Conservation (phyloP, 768 basidiomycete species). For the Tulasnella sp. region DNA sequence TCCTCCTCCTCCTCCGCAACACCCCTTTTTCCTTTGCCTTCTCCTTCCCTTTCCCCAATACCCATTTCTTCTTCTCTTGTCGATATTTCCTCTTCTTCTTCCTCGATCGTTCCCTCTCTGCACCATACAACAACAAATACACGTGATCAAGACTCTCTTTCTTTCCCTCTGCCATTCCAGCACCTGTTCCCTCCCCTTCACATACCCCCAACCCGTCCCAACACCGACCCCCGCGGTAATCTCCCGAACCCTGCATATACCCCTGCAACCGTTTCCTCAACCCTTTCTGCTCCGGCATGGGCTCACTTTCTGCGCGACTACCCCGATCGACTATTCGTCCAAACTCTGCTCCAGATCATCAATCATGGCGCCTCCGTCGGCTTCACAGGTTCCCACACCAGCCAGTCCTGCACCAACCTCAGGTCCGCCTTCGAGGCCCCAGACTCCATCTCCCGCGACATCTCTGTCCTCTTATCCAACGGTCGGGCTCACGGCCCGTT, state of each 20-base stretch:
- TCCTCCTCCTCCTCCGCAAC: not conserved
- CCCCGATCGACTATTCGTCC: conserved; percentile 9
- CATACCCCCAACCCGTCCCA: conserved; percentile 5
- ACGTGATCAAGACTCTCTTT: no score
- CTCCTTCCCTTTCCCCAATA: no score
- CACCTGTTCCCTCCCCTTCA: not conserved
- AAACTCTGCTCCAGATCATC: conserved; percentile 12
- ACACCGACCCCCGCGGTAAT: conserved; percentile 12
- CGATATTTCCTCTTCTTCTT: no score
- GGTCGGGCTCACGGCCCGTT: conserved; percentile 18
- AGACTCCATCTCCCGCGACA: conserved; percentile 10
- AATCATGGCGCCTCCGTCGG: conserved; percentile 13
- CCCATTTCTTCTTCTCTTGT: no score
- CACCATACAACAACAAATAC: not conserved
- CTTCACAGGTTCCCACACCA: not conserved
- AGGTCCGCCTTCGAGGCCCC: conserved; percentile 15
- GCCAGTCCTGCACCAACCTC: conserved; percentile 18
- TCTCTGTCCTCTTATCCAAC: conserved; percentile 13
- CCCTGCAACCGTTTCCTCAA: not conserved
- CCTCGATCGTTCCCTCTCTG: not conserved
- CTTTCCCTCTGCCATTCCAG: not conserved
- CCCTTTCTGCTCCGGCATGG: not conserved
- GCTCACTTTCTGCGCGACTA: conserved; percentile 9
- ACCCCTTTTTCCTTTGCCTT: no score
- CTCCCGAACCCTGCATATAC: not conserved